These are phyloP conservation scores for Cladosporium austrohemisphaericum DNA, from an alignment of 2,329 filamentous ascomycete species.

Conservation along the genomic window DNA sequence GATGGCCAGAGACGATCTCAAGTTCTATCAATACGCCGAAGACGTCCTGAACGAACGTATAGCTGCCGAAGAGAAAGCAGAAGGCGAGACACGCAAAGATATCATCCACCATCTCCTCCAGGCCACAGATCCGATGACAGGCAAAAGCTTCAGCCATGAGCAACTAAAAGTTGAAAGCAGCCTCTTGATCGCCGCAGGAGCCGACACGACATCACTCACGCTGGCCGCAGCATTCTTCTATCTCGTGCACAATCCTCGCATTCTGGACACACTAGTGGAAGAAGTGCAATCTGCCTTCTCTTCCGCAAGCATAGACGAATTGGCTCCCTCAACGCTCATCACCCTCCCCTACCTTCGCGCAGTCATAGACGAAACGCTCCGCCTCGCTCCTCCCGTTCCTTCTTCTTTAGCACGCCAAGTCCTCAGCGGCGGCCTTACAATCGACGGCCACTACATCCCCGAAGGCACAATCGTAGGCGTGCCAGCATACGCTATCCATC, in stretches of 20 bases:
- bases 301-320: constrained; percentile 46
- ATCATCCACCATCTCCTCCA: constrained; percentile 27
- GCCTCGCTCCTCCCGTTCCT: constrained; percentile 44
- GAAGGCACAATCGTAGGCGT: constrained; percentile 34
- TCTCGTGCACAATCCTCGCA: constrained; percentile 28
- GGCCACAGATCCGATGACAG: constrained; percentile 31
- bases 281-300: constrained; percentile 43
- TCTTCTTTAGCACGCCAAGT: constrained; percentile 34
- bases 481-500: constrained; percentile 35
- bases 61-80: constrained; percentile 23
- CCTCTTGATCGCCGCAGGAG: constrained; percentile 31
- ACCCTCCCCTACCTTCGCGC: constrained; percentile 44
- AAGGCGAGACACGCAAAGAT: constrained; percentile 31
- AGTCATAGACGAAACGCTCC: constrained; percentile 46
- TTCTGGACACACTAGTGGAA: constrained; percentile 27
- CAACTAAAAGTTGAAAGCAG: constrained; percentile 30
- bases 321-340: constrained; percentile 35
- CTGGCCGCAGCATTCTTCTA: constrained; percentile 37
- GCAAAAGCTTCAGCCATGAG: constrained; percentile 26
- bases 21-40: constrained; percentile 1
- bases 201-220: constrained; percentile 35
- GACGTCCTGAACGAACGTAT: background rate
- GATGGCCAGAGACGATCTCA: background rate
- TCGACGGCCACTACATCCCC: constrained; percentile 37
- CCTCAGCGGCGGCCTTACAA: constrained; percentile 27